phyloP scores from a whole-genome alignment of 495 filamentous ascomycete species.

The Penicillium argentinense region DNA sequence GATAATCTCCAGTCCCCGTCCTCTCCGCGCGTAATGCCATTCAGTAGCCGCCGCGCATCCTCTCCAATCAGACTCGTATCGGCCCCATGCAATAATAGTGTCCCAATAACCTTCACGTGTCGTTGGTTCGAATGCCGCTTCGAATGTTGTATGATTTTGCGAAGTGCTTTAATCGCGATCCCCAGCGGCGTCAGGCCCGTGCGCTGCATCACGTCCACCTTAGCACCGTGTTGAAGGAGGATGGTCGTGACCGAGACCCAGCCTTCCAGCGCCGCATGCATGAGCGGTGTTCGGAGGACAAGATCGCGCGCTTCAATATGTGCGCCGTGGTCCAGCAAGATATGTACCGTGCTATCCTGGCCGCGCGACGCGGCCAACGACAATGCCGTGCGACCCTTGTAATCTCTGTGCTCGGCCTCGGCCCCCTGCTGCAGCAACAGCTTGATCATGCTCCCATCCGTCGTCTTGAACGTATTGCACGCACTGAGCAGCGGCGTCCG shows the following conservation, averaged over 20 bases:
- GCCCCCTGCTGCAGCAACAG: neutral
- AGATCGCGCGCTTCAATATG: neutral
- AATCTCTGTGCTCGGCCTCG: conserved; percentile 1
- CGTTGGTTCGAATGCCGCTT: neutral
- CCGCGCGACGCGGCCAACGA: neutral
- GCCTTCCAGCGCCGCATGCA: conserved; percentile 1
- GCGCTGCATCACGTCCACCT: neutral
- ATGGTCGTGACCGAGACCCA: neutral
- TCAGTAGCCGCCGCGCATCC: neutral
- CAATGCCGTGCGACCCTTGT: neutral
- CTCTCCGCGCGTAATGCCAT: neutral
- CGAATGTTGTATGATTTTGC: neutral
- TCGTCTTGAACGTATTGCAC: conserved; percentile 1
- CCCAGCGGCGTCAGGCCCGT: neutral
- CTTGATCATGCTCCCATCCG: neutral
- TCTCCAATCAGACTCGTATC: neutral
- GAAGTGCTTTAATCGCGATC: neutral
- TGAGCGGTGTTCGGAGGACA: neutral
- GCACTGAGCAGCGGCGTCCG: neutral
- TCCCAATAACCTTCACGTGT: neutral
- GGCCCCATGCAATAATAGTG: neutral
- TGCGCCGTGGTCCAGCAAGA: neutral
- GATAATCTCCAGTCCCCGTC: neutral
- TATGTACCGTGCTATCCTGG: neutral
- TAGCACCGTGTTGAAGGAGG: neutral